Conservation (phyloP, 148 eudicot genomes). For the Camellia sinensis region DNA sequence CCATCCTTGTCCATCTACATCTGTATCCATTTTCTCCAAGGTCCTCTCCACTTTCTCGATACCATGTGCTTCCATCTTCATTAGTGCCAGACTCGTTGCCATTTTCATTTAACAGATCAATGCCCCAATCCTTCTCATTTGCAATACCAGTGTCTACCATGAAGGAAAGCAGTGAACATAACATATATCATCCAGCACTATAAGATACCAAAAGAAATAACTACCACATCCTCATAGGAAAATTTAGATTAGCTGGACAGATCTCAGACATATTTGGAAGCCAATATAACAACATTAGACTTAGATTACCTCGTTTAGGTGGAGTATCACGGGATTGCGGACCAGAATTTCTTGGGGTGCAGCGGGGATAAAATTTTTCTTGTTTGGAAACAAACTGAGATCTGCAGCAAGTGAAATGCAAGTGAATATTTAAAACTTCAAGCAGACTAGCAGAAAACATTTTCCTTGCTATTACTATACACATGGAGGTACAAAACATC, state of each 20-base stretch:
- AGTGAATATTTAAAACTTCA: background rate
- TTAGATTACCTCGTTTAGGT: conserved; percentile 78
- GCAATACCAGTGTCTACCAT: conserved; percentile 93
- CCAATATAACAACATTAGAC: background rate
- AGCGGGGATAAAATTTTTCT: conserved; percentile 60
- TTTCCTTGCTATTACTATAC: background rate
- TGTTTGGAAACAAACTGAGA: conserved; percentile 54
- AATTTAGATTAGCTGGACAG: background rate
- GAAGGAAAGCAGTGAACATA: conserved; percentile 15
- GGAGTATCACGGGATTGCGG: conserved; percentile 97
- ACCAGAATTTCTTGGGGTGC: conserved; percentile 73
- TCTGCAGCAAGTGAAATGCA: conserved; percentile 40
- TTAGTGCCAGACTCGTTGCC: conserved; percentile 73
- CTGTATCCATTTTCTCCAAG: conserved; percentile 90
- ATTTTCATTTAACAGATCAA: conserved; percentile 64
- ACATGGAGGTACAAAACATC: background rate
- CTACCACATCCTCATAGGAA: background rate
- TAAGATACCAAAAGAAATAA: conserved; percentile 7
- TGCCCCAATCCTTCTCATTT: conserved; percentile 98
- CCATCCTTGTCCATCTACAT: conserved; percentile 98
- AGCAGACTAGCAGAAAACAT: background rate
- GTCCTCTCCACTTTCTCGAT: conserved; percentile 80
- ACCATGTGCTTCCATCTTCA: conserved; percentile 98
- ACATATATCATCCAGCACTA: conserved; percentile 20
- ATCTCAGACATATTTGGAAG: conserved; percentile 9